Evolutionary conservation across 2,329 filamentous ascomycete species (phyloP).

Genomic region (Truncatella angustata): DNA sequence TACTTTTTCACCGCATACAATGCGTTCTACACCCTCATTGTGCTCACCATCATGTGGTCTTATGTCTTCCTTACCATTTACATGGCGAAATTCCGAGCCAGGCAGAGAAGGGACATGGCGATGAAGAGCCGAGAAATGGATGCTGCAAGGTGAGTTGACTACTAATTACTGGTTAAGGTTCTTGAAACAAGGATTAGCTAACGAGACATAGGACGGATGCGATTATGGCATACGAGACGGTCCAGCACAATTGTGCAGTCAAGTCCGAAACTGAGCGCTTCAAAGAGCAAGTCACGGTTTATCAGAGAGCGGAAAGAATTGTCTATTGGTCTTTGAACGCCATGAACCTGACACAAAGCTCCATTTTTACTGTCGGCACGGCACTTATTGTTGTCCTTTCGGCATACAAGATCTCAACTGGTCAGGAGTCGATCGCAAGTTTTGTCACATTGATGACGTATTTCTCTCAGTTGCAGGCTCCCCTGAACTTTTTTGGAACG

Average conservation of each 20-base stretch:
- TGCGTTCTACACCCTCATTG: conserved; percentile 45
- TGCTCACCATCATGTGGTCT: conserved; percentile 46
- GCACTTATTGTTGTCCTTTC: conserved; percentile 60
- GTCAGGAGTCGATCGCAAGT: conserved; percentile 50
- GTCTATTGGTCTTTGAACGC: conserved; percentile 55
- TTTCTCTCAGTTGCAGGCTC: conserved; percentile 38
- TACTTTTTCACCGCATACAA: conserved; percentile 45
- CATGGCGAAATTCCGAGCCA: conserved; percentile 44
- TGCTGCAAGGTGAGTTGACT: conserved; percentile 35
- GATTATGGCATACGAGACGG: conserved; percentile 52
- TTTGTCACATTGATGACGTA: conserved; percentile 46
- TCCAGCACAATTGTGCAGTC: conserved; percentile 65
- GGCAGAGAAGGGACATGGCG: conserved; percentile 43
- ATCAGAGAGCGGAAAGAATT: conserved; percentile 55
- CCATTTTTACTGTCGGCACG: conserved; percentile 61
- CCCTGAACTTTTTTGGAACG: conserved; percentile 59
- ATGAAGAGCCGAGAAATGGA: conserved; percentile 45
- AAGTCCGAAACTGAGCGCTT: conserved; percentile 57
- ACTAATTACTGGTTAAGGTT: not conserved
- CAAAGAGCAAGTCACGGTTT: conserved; percentile 52
- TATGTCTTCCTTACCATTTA: conserved; percentile 52
- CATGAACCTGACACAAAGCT: conserved; percentile 61
- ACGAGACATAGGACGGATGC: conserved; percentile 36
- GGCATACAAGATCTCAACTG: conserved; percentile 59
- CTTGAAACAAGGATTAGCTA: not conserved